Base-by-base conservation (phyloP, 805 yeast genomes). In the Metschnikowia lochheadii region DNA sequence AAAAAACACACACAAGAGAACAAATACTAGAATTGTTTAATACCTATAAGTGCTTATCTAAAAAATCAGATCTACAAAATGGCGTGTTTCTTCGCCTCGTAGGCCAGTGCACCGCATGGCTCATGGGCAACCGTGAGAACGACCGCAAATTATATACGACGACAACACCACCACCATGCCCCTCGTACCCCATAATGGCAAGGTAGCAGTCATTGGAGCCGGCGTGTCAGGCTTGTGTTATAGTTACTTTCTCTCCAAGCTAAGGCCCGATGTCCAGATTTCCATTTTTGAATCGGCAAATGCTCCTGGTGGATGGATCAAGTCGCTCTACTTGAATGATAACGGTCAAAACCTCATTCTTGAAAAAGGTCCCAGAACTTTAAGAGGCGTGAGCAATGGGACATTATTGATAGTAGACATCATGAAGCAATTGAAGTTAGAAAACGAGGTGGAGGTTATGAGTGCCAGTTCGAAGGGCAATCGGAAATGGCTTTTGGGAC, bases 321-420 rank as follows among this genome's bases (percentile, higher is more conserved):
- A 77, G 40, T 77, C 89, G 1, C 71, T 78, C 50, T 57, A 54
- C 13, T 44, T 72, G 61, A 59, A 59, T 26, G 71, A 62, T 4
- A 58, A 52, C 17, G 59, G 56, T 10, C 57, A 59, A 6, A 55
- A 57, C 2, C 64, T 77, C 0, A 52, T 75, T 2, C 65, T 89
- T 31, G 98, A 94, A 60, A 85, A 84, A 54, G 99, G 98, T 0
- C 98, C 99, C 0, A 72, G 98, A 45, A 94, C 98, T 0, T 70
- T 94, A 40, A 72, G 97, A 52, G 96, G 96, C 0, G 80, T 80
- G 5, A 86, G 89, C 49, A 83, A 83, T 38, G 98, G 98, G 0
- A 81, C 90, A 0, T 68, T 85, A 31, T 60, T 88, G 23, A 79
- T 87, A 6, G 67, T 85, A 20, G 95, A 87, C 62, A 73, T 82